Conservation (phyloP, 805 yeast genomes). For the Wickerhamomyces kurtzmanii region DNA sequence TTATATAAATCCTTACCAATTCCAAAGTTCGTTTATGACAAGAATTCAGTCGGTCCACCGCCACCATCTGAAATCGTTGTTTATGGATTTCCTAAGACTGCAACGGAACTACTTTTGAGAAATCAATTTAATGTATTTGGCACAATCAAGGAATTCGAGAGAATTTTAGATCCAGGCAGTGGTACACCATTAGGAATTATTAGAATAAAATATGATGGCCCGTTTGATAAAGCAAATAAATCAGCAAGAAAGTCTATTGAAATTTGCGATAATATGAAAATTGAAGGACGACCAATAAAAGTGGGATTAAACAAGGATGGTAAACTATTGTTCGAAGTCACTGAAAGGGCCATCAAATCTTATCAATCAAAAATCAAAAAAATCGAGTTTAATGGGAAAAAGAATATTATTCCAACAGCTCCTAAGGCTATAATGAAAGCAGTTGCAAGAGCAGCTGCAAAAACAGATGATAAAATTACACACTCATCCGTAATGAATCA, state of each 20-base stretch:
- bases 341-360: constrained; percentile 2
- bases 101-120: constrained; percentile 32
- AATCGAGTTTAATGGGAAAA: constrained; percentile 18
- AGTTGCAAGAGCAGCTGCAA: constrained; percentile 4
- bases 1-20: constrained; percentile 32
- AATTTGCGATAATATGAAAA: constrained; percentile 28
- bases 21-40: constrained; percentile 38
- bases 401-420: constrained; percentile 12
- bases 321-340: constrained; percentile 24
- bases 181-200: constrained; percentile 77
- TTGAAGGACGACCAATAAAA: constrained; percentile 43
- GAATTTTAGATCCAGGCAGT: constrained; percentile 59
- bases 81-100: constrained; percentile 51
- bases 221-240: constrained; percentile 31
- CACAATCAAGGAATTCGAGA: constrained; percentile 44
- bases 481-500: constrained; percentile 3
- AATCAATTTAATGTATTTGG: constrained; percentile 60
- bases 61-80: constrained; percentile 65
- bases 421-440: constrained; percentile 13
- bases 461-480: constrained; percentile 1
- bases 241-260: constrained; percentile 36
- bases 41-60: constrained; percentile 63
- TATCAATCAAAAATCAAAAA: constrained; percentile 3
- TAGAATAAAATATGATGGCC: constrained; percentile 49
- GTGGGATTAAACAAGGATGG: constrained; percentile 41